Conservation (phyloP, 2,329 filamentous ascomycete species). For the Calycina marina region DNA sequence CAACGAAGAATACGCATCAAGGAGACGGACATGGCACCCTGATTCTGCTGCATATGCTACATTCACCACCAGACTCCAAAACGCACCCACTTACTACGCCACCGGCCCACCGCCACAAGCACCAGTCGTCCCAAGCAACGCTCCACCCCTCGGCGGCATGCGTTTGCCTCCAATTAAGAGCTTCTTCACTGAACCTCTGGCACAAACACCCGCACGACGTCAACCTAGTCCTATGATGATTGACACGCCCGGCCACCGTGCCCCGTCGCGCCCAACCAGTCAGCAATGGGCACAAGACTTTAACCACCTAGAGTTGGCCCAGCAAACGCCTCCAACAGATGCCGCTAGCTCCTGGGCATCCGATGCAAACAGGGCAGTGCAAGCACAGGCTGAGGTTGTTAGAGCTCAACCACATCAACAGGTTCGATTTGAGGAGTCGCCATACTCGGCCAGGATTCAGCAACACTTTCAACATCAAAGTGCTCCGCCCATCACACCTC, state of each 20-base stretch:
- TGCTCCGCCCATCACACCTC: constrained; percentile 39
- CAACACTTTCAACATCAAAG: constrained; percentile 36
- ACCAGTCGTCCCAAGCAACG: constrained; percentile 16
- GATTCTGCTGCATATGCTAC: constrained; percentile 45
- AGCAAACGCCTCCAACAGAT: constrained; percentile 35
- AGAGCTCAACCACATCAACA: constrained; percentile 24
- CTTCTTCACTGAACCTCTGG: constrained; percentile 61
- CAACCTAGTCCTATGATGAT: constrained; percentile 65
- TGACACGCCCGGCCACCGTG: constrained; percentile 30
- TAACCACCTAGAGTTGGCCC: constrained; percentile 49
- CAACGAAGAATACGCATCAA: constrained; percentile 56
- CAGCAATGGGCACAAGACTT: constrained; percentile 51
- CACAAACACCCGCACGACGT: constrained; percentile 43
- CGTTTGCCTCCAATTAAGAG: constrained; percentile 84
- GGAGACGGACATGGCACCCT: constrained; percentile 82
- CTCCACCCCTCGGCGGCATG: constrained; percentile 39
- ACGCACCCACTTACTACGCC: constrained; percentile 50
- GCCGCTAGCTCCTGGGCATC: constrained; percentile 40
- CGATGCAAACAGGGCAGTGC: constrained; percentile 39
- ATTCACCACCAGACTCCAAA: constrained; percentile 49
- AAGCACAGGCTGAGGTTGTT: constrained; percentile 38
- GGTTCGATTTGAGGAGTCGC: constrained; percentile 40
- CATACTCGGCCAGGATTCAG: constrained; percentile 23
- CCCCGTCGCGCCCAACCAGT: constrained; percentile 25
- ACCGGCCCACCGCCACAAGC: constrained; percentile 14